Percentiles rank a stretch among this genome's conserved stretches.
Conservation (phyloP, 2,329 filamentous ascomycete species). For the Diaporthe vaccinii region DNA sequence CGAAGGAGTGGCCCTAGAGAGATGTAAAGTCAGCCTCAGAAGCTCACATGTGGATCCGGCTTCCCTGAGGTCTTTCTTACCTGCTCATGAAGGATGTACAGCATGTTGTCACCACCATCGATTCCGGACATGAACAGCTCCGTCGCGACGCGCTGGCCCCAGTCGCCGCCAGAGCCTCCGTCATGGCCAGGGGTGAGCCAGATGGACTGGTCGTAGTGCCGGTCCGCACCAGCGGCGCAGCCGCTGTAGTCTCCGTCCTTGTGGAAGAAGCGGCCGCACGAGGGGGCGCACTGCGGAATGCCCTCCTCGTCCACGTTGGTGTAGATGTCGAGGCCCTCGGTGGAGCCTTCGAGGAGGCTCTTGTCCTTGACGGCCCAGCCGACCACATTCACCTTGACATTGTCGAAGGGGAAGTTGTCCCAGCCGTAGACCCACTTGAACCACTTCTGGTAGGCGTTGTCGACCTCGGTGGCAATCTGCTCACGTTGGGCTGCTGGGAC, state of each 20-base stretch:
- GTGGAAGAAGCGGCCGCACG: conserved; percentile 62
- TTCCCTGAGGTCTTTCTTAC: neutral
- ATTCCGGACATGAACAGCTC: conserved; percentile 10
- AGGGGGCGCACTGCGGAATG: conserved; percentile 56
- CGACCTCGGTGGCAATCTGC: conserved; percentile 50
- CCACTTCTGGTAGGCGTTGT: conserved; percentile 2
- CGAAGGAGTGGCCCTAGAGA: neutral
- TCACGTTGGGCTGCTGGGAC: conserved; percentile 55
- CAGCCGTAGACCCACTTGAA: conserved; percentile 23
- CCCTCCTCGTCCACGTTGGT: conserved; percentile 56
- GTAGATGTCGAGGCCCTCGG: conserved; percentile 54
- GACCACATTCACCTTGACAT: neutral
- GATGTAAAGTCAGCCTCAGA: neutral
- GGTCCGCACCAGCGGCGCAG: conserved; percentile 55
- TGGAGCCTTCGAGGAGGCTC: conserved; percentile 8
- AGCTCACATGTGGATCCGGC: neutral
- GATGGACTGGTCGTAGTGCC: conserved; percentile 60
- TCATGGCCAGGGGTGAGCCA: conserved; percentile 61
- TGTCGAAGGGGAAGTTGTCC: conserved; percentile 15
- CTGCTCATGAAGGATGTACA: conserved; percentile 40
- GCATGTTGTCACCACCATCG: conserved; percentile 51
- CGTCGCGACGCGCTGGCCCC: conserved; percentile 56
- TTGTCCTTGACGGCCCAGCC: conserved; percentile 20
- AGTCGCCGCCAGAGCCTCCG: conserved; percentile 61
- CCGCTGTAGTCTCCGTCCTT: conserved; percentile 55